Base-by-base conservation (phyloP, 495 filamentous ascomycete genomes). In the Chaetomium fimeti region DNA sequence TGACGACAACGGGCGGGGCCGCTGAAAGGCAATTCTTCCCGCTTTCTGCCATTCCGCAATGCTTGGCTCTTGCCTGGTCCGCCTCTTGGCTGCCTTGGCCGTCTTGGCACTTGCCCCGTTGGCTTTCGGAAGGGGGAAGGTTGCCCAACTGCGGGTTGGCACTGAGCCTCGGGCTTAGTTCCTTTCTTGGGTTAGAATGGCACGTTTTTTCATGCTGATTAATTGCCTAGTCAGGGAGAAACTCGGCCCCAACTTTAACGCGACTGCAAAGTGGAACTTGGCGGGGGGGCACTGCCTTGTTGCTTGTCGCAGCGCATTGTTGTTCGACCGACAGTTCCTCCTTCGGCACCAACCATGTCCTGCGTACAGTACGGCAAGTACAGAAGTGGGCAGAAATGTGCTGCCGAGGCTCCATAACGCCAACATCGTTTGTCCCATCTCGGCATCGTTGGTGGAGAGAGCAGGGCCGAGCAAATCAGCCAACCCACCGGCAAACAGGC, bases 1-100 rank as follows among this genome's bases (percentile, higher is more conserved):
- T 68, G 62, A 68, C 66, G 66, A 63, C 63, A 52, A 20, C 49
- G n/a, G 47, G 65, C 58, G 65, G 65, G 24, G 60, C 40, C 40
- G 9, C 25, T 22, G n/a, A 12, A n/a, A 20, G 43, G 52, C 52
- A 8, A 29, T 48, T 28, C 42, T 61, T 61, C 13, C 47, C 49
- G 20, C 48, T 36, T 61, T 53, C 49, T 36, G 43, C 49, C 42
- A 13, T 42, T 27, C 28, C 59, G 32, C 32, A 58, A 22, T n/a
- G 58, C 58, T 61, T 61, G 58, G 29, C 52, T 51, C 29, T 60
- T 42, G n/a, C 48, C 18, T 40, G 59, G 32, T 53, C 59, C 22
- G 54, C 56, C 8, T 36, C 32, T 36, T 36, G 32, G 32, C 32
- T 11, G 29, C 7, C 29, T 36, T 36, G 32, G 32, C 8, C 32